These are phyloP conservation scores for Echria macrotheca DNA, from an alignment of 495 filamentous ascomycete species.

Conservation along the genomic window DNA sequence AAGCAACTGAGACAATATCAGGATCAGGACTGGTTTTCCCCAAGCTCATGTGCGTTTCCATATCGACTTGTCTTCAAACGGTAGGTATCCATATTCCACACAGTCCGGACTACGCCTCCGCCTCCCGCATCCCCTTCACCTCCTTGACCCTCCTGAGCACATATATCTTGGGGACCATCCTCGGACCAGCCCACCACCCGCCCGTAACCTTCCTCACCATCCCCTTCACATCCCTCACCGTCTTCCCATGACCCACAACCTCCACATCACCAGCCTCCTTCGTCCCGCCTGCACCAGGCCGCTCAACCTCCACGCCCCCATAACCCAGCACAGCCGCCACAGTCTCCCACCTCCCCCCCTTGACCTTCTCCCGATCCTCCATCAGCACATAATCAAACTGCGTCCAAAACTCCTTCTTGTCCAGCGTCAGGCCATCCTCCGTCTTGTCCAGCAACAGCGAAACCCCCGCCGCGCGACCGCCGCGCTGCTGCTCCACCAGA, in stretches of 20 bases:
- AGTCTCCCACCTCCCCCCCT: slow-evolving; percentile 65
- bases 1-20: too few relatives aligned
- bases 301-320: slow-evolving; percentile 61
- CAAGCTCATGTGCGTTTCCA: too few relatives aligned
- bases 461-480: slow-evolving; percentile 13
- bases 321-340: slow-evolving; percentile 65
- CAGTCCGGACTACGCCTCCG: slow-evolving; percentile 3
- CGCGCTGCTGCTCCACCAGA: not conserved
- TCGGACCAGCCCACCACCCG: slow-evolving; percentile 60
- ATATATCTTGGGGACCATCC: slow-evolving; percentile 54
- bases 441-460: slow-evolving; percentile 55
- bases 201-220: slow-evolving; percentile 36
- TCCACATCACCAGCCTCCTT: slow-evolving; percentile 19
- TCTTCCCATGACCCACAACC: slow-evolving; percentile 30
- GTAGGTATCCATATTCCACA: not conserved
- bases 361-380: slow-evolving; percentile 52
- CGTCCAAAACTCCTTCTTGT: slow-evolving; percentile 67
- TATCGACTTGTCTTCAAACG: too few relatives aligned
- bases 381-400: slow-evolving; percentile 76
- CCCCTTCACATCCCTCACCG: slow-evolving; percentile 28
- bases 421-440: slow-evolving; percentile 50
- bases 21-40: too few relatives aligned
- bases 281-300: slow-evolving; percentile 31
- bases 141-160: slow-evolving; percentile 47
- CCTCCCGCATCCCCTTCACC: slow-evolving; percentile 4